Evolutionary conservation across 2,329 filamentous ascomycete species (phyloP).

Genomic region (Penicillium expansum): DNA sequence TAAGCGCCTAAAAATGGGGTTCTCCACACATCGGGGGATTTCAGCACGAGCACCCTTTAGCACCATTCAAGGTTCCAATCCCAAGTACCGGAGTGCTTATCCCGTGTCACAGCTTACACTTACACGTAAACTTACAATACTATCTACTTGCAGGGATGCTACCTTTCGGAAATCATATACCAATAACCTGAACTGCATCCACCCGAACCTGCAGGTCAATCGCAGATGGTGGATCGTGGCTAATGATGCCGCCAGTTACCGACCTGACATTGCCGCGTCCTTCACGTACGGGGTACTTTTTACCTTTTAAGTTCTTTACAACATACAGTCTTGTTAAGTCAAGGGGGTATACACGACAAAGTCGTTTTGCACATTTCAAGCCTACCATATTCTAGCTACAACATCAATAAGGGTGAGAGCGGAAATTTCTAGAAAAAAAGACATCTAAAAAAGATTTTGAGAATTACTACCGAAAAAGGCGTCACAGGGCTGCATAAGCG

Average conservation of each 20-base stretch:
- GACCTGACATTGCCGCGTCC: not conserved
- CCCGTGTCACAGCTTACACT: not conserved
- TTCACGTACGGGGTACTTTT: not conserved
- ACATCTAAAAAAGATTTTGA: too few species aligned
- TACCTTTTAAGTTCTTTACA: not conserved
- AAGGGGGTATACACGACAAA: too few species aligned
- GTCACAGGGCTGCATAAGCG: too few species aligned
- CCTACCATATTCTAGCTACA: too few species aligned
- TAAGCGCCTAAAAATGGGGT: not conserved
- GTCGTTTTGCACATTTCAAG: too few species aligned
- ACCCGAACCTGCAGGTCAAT: constrained; percentile 7
- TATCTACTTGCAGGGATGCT: not conserved
- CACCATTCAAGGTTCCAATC: not conserved
- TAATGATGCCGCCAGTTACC: constrained; percentile 1
- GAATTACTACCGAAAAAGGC: too few species aligned
- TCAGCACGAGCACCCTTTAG: constrained; percentile 6
- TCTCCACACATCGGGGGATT: constrained; percentile 10
- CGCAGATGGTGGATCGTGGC: constrained; percentile 9
- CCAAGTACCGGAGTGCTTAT: not conserved
- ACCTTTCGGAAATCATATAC: not conserved
- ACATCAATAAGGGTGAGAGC: too few species aligned
- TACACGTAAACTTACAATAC: not conserved
- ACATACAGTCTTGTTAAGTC: not conserved
- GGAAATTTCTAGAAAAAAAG: too few species aligned
- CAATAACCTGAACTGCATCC: not conserved